phyloP scores from a whole-genome alignment of 179 eudicot genomes.

The Spergularia azorica region DNA sequence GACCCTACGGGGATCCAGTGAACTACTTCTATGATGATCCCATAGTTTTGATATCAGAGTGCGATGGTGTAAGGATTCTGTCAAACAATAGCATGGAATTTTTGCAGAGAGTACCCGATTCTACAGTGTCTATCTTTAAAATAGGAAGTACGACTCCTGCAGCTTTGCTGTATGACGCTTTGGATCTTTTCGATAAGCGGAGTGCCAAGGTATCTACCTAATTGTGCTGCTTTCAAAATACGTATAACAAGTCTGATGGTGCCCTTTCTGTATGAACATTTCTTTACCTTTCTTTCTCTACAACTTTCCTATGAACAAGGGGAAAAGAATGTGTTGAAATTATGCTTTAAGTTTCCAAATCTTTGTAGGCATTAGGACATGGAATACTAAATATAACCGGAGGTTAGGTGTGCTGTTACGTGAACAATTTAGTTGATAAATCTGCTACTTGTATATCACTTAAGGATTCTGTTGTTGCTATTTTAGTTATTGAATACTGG shows the following conservation, averaged over 20 bases:
- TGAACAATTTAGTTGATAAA: not conserved
- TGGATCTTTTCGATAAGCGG: conserved; percentile 90
- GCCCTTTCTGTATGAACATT: not conserved
- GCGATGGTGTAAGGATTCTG: conserved; percentile 95
- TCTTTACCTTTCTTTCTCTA: not conserved
- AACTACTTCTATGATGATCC: conserved; percentile 89
- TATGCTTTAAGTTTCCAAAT: not conserved
- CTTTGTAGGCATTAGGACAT: not conserved
- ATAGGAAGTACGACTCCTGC: conserved; percentile 97
- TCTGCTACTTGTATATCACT: not conserved
- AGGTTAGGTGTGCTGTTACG: not conserved
- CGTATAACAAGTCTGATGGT: not conserved
- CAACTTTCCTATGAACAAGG: not conserved
- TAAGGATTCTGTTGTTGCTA: not conserved
- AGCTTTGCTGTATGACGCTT: conserved; percentile 93
- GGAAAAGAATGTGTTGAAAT: not conserved
- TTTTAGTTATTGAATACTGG: conserved; percentile 2
- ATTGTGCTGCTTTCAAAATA: not conserved
- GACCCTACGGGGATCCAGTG: conserved; percentile 94
- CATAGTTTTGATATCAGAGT: conserved; percentile 80
- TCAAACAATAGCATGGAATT: conserved; percentile 91
- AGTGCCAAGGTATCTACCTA: conserved; percentile 82
- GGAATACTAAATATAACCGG: not conserved
- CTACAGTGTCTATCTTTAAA: conserved; percentile 86
- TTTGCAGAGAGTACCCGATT: conserved; percentile 95